These are phyloP conservation scores for Phytophthora meadii DNA, from an alignment of 352 stramenopile species.

Conservation along the genomic window DNA sequence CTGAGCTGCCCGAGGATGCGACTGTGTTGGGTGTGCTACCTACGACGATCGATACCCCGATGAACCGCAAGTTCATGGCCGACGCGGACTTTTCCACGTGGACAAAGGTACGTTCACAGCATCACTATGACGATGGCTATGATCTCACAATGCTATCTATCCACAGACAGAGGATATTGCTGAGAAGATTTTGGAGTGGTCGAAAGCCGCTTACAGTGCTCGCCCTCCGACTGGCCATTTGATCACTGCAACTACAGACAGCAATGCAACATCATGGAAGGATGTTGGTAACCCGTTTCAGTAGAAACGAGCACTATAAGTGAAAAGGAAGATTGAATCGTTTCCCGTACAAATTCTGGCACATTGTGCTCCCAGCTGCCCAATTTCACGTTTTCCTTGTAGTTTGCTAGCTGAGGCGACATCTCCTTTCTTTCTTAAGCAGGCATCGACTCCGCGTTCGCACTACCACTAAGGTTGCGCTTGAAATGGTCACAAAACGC, in stretches of 20 bases:
- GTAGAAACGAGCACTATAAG: constrained; percentile 33
- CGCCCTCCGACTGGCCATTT: constrained; percentile 75
- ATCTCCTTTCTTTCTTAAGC: constrained; percentile 8
- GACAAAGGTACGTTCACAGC: constrained; percentile 59
- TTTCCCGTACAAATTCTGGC: constrained; percentile 23
- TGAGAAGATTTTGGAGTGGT: constrained; percentile 81
- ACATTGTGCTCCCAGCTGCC: constrained; percentile 4
- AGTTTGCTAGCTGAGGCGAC: neutral
- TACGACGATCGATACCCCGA: constrained; percentile 87
- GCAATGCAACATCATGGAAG: constrained; percentile 66
- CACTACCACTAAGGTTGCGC: constrained; percentile 45
- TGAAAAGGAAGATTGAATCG: constrained; percentile 8
- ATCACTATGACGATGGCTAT: neutral
- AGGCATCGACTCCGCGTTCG: constrained; percentile 17
- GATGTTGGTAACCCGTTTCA: constrained; percentile 78
- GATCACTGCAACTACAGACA: constrained; percentile 68
- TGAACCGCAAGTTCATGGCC: constrained; percentile 89
- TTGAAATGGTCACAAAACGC: constrained; percentile 85
- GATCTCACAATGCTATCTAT: constrained; percentile 1
- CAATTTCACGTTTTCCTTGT: neutral
- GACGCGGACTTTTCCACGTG: constrained; percentile 86
- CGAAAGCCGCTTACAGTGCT: constrained; percentile 35
- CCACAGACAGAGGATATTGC: constrained; percentile 71
- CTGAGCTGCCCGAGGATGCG: constrained; percentile 57
- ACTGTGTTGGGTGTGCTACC: constrained; percentile 78